Base-by-base conservation (phyloP, 257 asterid genomes). In the Solanum virginianum region DNA sequence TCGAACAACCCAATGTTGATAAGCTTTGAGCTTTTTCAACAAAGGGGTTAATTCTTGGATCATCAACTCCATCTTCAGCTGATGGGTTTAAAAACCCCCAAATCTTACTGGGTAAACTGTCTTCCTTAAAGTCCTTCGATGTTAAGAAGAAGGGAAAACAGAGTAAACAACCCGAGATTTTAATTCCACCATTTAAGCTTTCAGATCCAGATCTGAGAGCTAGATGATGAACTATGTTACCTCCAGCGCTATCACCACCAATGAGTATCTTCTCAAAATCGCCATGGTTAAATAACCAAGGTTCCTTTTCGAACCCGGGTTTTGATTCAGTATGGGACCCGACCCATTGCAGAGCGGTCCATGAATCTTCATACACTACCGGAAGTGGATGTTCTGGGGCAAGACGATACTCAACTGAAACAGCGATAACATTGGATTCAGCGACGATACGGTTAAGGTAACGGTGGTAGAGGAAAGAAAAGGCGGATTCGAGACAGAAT, bases 161-260 rank as follows among this genome's bases (percentile, higher is more conserved):
- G 12, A 87, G 87, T n/a, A 87, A 16, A 16, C 53, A 84, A 8
- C 87, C 87, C 41, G 47, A 59, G 70, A 87, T 87, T 81, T 71
- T 80, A 43, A 80, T 15, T 18, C 59, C 80, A 2, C 72, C 83
- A 15, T 75, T 13, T 22, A 85, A n/a, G 13, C 22, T 54, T 11
- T 84, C 81, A 16, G 3, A 20, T 10, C 88, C 89, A 81, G 72
- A 80, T 32, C 55, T 86, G 12, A 87, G 66, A 7, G 72, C 10
- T 15, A 86, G 0, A 84, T 86, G 77, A 1, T 87, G 88, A 45
- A 57, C 89, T 16, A 89, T 89, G 29, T 84, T 89, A 6, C 83
- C 90, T 3, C 91, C 91, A 6, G 91, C 91, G 57, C 90, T 86
- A 29, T 87, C 90, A 3, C 91, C 91, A 0, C 84, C 89, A 8